Evolutionary conservation across 1,284 basidiomycete species (phyloP).

Genomic region (Cystobasidium slooffiae): DNA sequence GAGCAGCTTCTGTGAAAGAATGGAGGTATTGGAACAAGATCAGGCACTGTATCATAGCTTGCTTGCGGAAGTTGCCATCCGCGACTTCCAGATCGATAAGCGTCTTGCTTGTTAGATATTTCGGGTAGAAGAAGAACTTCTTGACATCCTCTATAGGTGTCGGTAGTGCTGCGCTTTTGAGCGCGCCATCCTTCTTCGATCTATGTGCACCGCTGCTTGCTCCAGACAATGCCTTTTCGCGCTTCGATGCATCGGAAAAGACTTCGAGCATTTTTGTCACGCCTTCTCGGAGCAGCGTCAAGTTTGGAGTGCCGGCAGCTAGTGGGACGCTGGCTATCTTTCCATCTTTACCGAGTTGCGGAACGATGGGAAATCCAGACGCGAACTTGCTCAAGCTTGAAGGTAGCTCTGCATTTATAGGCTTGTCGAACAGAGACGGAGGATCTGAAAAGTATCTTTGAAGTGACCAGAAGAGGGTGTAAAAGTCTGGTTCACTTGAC

Average conservation of each 20-base stretch:
- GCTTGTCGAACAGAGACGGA: constrained; percentile 48
- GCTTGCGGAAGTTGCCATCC: constrained; percentile 86
- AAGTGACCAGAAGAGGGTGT: constrained; percentile 80
- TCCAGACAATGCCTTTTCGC: constrained; percentile 61
- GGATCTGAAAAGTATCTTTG: constrained; percentile 60
- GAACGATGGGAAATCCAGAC: constrained; percentile 34
- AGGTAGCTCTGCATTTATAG: constrained; percentile 18
- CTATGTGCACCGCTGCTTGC: constrained; percentile 65
- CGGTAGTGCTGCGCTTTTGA: constrained; percentile 61
- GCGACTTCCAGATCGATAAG: constrained; percentile 85
- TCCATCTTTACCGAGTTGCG: constrained; percentile 32
- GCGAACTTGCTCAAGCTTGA: constrained; percentile 20
- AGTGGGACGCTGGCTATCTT: constrained; percentile 12
- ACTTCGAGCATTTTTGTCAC: constrained; percentile 73
- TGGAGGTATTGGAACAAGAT: constrained; percentile 80
- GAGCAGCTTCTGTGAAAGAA: constrained; percentile 72
- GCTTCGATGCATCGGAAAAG: constrained; percentile 78
- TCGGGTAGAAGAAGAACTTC: constrained; percentile 85
- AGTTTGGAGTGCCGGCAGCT: constrained; percentile 36
- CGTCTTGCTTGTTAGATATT: constrained; percentile 83
- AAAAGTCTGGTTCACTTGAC: constrained; percentile 67
- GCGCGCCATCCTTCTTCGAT: constrained; percentile 61
- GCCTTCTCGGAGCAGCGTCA: constrained; percentile 59
- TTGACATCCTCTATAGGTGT: constrained; percentile 63
- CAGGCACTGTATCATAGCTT: constrained; percentile 82